Evolutionary conservation across 495 filamentous ascomycete genomes (phyloP), one percentile per base, ranked within the genome.

Genomic region (Neurospora terricola): DNA sequence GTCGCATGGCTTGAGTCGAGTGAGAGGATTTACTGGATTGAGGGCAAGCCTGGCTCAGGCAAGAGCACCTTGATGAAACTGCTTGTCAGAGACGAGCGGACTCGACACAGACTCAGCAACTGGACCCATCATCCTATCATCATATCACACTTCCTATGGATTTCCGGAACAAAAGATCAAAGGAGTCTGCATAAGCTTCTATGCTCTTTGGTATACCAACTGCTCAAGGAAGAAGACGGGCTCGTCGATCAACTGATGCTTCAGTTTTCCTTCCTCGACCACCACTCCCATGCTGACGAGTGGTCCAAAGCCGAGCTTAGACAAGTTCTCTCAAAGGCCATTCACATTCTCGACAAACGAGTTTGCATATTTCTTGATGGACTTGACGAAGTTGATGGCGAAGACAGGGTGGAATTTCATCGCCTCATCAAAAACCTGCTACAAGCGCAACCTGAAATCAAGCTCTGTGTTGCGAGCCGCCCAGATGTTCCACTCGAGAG

Each of bases 61-160:
- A 87, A 87, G n/a, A 86, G 84, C 11, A 87, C 84, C 14, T 77
- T 86, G n/a, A 85, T 87, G 83, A 86, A 87, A 42, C 75, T 80
- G 59, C 78, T 76, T n/a, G 21, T 14, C 27, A 43, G 40, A 34
- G 36, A 75, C 37, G 34, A 34, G 2, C 68, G 69, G 14, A 75
- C 71, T 8, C 4, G 34, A 23, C 0, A 48, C 8, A 4, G 2
- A 23, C 43, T 48, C n/a, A 23, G n/a, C 43, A 48, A 9, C 3
- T 48, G 43, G 43, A 11, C 43, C 2, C 8, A 21, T 9, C n/a
- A 48, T 11, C 43, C 43, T 2, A 48, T 23, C 43, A 48, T 48
- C n/a, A 2, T 23, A 4, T 48, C n/a, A 10, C 43, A 48, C n/a
- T 48, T 48, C 1, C 43, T 48, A 3, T 48, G 43, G 43, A 21